Percentiles rank a stretch among this genome's conserved stretches.
Evolutionary conservation across 2,329 filamentous ascomycete genomes (phyloP).

Genomic region (Pseudogymnoascus sp.): DNA sequence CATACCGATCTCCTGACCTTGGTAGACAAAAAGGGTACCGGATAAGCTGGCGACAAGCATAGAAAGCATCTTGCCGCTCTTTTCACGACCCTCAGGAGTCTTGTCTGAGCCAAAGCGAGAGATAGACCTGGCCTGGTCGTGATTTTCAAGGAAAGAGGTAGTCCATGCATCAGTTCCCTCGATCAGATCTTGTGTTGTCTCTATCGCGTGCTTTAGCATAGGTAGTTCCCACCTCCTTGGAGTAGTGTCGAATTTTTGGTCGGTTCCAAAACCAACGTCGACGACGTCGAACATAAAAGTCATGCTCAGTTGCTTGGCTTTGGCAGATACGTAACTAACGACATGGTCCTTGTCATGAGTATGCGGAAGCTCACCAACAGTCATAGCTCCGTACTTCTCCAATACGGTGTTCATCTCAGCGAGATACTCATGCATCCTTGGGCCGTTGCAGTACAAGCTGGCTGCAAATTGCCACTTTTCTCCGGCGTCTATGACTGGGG

Average conservation of each 20-base stretch:
- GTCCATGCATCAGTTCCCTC: slow-evolving; percentile 47
- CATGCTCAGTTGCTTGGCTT: slow-evolving; percentile 56
- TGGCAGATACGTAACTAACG: slow-evolving; percentile 48
- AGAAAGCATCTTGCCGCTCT: slow-evolving; percentile 38
- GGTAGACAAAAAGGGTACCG: slow-evolving; percentile 46
- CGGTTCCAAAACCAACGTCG: slow-evolving; percentile 48
- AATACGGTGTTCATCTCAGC: slow-evolving; percentile 56
- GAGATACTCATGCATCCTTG: slow-evolving; percentile 59
- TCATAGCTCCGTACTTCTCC: slow-evolving; percentile 54
- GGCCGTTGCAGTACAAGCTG: slow-evolving; percentile 50
- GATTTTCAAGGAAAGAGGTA: slow-evolving; percentile 54
- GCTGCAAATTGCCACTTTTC: slow-evolving; percentile 42
- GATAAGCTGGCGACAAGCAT: slow-evolving; percentile 37
- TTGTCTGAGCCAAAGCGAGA: slow-evolving; percentile 36
- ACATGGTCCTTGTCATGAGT: slow-evolving; percentile 51
- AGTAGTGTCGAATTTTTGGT: slow-evolving; percentile 38
- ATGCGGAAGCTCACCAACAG: slow-evolving; percentile 59
- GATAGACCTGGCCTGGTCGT: slow-evolving; percentile 50
- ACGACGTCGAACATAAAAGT: slow-evolving; percentile 61
- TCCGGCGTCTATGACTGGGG: slow-evolving; percentile 41
- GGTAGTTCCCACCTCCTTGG: slow-evolving; percentile 36
- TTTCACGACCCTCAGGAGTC: slow-evolving; percentile 20
- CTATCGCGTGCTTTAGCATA: slow-evolving; percentile 40
- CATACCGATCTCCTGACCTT: slow-evolving; percentile 49
- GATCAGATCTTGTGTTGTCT: slow-evolving; percentile 43